Evolutionary conservation across 192 early-diverging fungal genomes (phyloP).

Genomic region (Backusella morwellensis): DNA sequence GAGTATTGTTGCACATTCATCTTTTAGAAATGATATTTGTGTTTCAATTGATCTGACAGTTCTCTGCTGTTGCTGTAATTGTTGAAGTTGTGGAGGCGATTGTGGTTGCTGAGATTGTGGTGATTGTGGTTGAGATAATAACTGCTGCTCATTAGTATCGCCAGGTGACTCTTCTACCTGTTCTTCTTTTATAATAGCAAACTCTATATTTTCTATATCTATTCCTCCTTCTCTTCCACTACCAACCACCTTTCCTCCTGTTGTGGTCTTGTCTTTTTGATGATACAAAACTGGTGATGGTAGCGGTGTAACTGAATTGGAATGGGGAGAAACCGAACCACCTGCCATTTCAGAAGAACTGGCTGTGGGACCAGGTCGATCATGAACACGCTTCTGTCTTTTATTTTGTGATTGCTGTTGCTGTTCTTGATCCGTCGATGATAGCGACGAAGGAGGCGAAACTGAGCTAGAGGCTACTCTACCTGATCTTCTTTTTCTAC

Average conservation of each 20-base stretch:
- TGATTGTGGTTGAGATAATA: background rate
- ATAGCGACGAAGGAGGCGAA: background rate
- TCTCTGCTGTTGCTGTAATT: background rate
- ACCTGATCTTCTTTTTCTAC: background rate
- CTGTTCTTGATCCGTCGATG: background rate
- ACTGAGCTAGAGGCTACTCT: background rate
- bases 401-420: background rate
- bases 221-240: background rate
- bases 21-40: conserved; percentile 15
- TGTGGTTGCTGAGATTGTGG: background rate
- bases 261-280: background rate
- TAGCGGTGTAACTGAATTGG: background rate
- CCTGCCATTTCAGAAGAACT: background rate
- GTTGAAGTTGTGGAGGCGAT: background rate
- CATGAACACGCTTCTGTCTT: background rate
- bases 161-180: background rate
- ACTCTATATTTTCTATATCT: background rate
- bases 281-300: background rate
- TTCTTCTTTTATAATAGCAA: background rate
- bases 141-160: background rate
- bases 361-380: background rate
- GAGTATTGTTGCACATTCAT: conserved; percentile 18
- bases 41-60: conserved; percentile 6
- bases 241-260: background rate
- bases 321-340: background rate